Base-by-base conservation (phyloP, 805 yeast species). In the Cyberlindnera petersonii region DNA sequence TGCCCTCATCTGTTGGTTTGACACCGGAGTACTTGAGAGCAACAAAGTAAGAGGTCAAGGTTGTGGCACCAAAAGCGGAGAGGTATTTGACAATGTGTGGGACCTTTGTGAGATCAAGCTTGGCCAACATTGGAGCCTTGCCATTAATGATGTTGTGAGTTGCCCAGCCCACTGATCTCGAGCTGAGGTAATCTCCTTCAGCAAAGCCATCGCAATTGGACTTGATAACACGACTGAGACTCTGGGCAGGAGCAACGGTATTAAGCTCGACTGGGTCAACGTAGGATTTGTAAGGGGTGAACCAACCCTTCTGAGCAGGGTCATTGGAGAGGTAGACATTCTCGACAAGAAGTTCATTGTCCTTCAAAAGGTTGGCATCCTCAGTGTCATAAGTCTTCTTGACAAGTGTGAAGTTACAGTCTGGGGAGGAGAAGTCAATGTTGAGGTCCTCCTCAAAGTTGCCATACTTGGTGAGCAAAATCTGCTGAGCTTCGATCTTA, bases 251-350 rank as follows among this genome's bases (percentile, higher is more conserved):
- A 16, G 75, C 71, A 15, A 72, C 72, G 33, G 64, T 61, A 20
- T 60, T 55, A 9, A 69, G 56, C 21, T 75, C 71, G 4, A 54
- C 50, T 15, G 58, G 57, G 29, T 50, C 50, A 6, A 58, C 50
- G 44, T 60, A 59, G 33, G 63, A 58, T 34, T 54, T 61, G 15
- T 46, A 44, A 11, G 61, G 49, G 2, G 64, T 47, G 43, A 76
- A 75, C 78, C 82, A 75, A 33, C 67, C 66, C 56, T 79, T 75
- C 50, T 76, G 80, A 14, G 82, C 75, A 11, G 84, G 83, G 52
- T 78, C 83, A 48, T 77, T 73, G 18, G 82, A 74, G 9, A 77
- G 44, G 43, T 66, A 70, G 30, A 69, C 46, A 3, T 64, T 53
- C 53, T 75, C 70, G n/a, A 75, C 58, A 11, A 72, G 53, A 10